phyloP scores from a whole-genome alignment of 1,139 yeast species.

The Pneumocystis oryctolagi region DNA sequence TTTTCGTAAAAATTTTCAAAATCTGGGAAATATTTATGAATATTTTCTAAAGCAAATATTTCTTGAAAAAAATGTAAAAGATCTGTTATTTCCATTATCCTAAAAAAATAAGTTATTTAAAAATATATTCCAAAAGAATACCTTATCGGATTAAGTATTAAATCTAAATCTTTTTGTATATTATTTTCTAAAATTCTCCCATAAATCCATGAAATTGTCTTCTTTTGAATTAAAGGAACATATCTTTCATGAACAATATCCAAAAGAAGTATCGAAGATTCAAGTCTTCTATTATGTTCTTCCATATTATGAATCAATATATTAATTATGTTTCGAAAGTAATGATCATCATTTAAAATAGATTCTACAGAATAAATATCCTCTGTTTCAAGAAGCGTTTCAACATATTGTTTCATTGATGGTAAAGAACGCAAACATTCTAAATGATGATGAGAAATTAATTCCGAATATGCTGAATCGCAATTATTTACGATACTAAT shows the following conservation, averaged over 20 bases:
- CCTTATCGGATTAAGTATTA: neutral
- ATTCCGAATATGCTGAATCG: neutral
- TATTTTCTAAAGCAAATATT: neutral
- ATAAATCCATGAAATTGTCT: neutral
- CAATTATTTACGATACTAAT: neutral
- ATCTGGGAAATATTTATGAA: neutral
- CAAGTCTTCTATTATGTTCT: neutral
- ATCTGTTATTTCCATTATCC: neutral
- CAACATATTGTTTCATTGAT: neutral
- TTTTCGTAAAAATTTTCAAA: neutral
- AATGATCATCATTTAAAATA: neutral
- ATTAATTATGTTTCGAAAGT: neutral
- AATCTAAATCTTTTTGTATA: neutral
- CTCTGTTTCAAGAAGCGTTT: neutral
- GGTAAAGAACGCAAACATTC: neutral
- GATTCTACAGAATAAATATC: neutral
- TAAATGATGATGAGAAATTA: neutral
- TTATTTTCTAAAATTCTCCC: neutral
- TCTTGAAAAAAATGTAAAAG: neutral
- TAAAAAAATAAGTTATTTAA: neutral
- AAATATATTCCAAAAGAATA: neutral
- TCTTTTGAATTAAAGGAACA: neutral
- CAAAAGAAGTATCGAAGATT: neutral
- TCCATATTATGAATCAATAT: neutral
- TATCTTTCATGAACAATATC: neutral